A percentile compares a stretch with the other conserved stretches of the same genome.
These are phyloP conservation scores for Chlorella variabilis DNA, from an alignment of 163 green algal genomes.

Conservation along the genomic window DNA sequence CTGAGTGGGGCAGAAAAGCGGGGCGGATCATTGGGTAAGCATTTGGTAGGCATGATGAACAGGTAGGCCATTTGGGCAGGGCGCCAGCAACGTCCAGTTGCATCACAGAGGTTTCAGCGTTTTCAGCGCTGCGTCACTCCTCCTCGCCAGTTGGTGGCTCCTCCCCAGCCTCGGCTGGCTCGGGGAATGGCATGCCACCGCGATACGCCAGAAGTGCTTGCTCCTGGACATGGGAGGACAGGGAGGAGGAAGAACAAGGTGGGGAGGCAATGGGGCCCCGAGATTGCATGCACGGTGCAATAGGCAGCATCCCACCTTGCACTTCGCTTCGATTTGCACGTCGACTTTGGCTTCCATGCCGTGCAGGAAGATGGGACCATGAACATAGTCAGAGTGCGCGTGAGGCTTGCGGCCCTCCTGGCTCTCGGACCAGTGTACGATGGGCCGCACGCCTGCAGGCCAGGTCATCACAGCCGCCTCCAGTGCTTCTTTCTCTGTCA, in stretches of 20 bases:
- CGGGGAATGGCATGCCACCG: constrained; percentile 38
- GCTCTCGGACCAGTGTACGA: constrained; percentile 79
- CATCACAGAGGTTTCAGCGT: too few species aligned
- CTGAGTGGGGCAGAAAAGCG: too few species aligned
- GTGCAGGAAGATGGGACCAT: constrained; percentile 57
- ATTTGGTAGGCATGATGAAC: too few species aligned
- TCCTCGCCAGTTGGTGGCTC: background rate
- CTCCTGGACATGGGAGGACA: constrained; percentile 45
- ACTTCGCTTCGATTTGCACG: constrained; percentile 19
- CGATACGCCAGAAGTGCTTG: constrained; percentile 57
- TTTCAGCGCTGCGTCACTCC: background rate
- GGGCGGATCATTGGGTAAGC: too few species aligned
- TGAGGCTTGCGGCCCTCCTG: constrained; percentile 54
- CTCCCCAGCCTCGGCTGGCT: background rate
- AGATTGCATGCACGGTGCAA: too few species aligned
- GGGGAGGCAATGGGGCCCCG: too few species aligned
- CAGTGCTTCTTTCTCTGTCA: constrained; percentile 68
- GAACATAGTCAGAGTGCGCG: constrained; percentile 63
- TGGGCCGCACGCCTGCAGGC: constrained; percentile 68
- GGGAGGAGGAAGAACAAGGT: background rate
- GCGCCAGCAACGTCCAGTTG: too few species aligned
- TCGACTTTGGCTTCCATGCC: constrained; percentile 60
- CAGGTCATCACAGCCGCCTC: constrained; percentile 67
- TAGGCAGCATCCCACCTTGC: too few species aligned
- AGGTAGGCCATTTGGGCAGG: too few species aligned